Conservation (phyloP, 495 filamentous ascomycete genomes). For the Parmelia sp. region DNA sequence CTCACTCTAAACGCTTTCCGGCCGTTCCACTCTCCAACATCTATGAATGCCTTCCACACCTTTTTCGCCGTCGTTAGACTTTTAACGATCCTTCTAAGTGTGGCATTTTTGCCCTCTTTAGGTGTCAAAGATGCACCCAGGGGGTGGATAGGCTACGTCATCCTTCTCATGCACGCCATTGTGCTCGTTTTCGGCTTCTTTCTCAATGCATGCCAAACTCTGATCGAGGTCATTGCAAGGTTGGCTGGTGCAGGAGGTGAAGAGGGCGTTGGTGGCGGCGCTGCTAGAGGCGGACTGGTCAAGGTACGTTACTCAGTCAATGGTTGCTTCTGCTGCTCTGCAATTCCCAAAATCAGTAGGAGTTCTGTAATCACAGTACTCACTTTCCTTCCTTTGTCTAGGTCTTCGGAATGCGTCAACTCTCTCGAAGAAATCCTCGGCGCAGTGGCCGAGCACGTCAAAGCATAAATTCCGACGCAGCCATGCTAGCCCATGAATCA, state of each 20-base stretch:
- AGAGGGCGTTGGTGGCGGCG: conserved; percentile 51
- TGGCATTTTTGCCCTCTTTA: conserved; percentile 79
- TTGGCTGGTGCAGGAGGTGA: conserved; percentile 73
- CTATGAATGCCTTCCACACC: conserved; percentile 95
- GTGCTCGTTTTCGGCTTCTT: conserved; percentile 93
- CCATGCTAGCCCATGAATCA: conserved; percentile 63
- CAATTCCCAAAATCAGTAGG: conserved; percentile 12
- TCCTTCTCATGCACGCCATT: conserved; percentile 76
- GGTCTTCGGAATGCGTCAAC: conserved; percentile 88
- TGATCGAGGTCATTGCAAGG: conserved; percentile 79
- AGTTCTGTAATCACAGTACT: conserved; percentile 8
- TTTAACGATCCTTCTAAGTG: conserved; percentile 70
- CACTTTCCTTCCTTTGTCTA: conserved; percentile 22
- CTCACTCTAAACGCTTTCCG: conserved; percentile 82
- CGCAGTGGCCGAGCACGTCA: conserved; percentile 56
- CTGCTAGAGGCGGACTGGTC: conserved; percentile 76
- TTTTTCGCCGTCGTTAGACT: conserved; percentile 76
- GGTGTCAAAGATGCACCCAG: conserved; percentile 68
- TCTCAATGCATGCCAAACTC: conserved; percentile 80
- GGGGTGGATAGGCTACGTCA: conserved; percentile 92
- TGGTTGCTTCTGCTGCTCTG: background rate
- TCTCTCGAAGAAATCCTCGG: conserved; percentile 67
- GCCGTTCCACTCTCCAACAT: conserved; percentile 83
- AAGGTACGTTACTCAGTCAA: conserved; percentile 45
- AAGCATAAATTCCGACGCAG: conserved; percentile 72